phyloP scores from a whole-genome alignment of 2,329 filamentous ascomycete species.

The Botrytis deweyae region DNA sequence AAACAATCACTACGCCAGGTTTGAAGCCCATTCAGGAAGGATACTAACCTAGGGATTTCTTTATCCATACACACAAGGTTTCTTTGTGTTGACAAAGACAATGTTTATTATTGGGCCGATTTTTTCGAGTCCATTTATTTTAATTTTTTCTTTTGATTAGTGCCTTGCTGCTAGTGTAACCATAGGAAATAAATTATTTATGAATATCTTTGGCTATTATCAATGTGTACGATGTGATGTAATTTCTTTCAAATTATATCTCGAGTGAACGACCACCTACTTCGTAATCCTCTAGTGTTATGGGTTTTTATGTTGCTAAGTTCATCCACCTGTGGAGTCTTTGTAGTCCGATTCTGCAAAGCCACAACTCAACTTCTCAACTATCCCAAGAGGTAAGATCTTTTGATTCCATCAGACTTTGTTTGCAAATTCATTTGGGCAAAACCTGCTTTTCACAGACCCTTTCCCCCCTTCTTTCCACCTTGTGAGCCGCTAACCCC shows the following conservation, averaged over 20 bases:
- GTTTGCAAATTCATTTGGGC: background rate
- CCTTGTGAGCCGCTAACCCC: background rate
- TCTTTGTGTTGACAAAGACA: background rate
- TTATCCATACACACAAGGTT: background rate
- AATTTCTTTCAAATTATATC: background rate
- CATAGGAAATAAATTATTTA: slow-evolving; percentile 12
- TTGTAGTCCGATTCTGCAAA: background rate
- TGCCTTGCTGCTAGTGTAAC: background rate
- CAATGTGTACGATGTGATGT: background rate
- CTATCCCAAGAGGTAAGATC: background rate
- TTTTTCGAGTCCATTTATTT: background rate
- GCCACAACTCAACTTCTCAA: background rate
- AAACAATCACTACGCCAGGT: background rate
- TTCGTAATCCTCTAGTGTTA: background rate
- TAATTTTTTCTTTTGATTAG: slow-evolving; percentile 8
- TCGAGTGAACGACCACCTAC: background rate
- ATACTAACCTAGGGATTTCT: slow-evolving; percentile 13
- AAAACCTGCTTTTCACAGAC: background rate
- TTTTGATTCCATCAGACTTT: background rate
- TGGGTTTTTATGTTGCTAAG: background rate
- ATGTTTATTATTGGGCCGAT: background rate
- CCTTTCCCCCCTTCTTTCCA: background rate
- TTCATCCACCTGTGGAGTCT: background rate
- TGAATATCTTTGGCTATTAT: background rate
- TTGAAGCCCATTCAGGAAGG: background rate